Conservation (phyloP, 2,329 filamentous ascomycete genomes). For the Phyllosticta citrichinensis region DNA sequence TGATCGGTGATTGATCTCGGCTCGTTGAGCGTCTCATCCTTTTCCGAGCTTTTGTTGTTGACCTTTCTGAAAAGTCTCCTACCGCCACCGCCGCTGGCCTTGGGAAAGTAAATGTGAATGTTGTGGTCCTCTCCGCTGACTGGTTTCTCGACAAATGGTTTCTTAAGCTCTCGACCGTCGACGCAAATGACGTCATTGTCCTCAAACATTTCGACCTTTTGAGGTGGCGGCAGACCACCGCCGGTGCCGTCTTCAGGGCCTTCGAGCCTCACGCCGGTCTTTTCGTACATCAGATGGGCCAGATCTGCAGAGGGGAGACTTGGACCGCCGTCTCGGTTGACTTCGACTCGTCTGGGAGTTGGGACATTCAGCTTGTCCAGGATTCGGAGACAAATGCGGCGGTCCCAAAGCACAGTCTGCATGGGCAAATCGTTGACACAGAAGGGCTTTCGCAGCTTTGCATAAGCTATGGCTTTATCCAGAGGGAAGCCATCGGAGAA, state of each 20-base stretch:
- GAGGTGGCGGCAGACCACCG: constrained; percentile 45
- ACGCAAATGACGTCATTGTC: constrained; percentile 81
- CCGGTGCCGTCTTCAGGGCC: constrained; percentile 59
- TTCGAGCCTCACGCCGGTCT: constrained; percentile 67
- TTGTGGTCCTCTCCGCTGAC: constrained; percentile 99
- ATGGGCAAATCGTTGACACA: constrained; percentile 96
- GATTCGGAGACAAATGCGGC: constrained; percentile 77
- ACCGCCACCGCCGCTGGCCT: constrained; percentile 76
- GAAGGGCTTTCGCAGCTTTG: constrained; percentile 84
- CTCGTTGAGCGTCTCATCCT: constrained; percentile 62
- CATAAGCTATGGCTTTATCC: constrained; percentile 94
- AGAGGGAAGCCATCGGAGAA: constrained; percentile 96
- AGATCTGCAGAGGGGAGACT: constrained; percentile 67
- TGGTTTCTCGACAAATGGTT: constrained; percentile 97
- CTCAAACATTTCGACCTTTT: constrained; percentile 75
- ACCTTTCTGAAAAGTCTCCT: constrained; percentile 92
- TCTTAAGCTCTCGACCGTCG: constrained; percentile 70
- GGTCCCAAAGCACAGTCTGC: constrained; percentile 95
- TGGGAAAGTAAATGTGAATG: constrained; percentile 94
- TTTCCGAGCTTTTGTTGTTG: constrained; percentile 98
- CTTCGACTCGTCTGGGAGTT: constrained; percentile 78
- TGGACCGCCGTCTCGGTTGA: constrained; percentile 88
- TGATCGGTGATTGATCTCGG: constrained; percentile 76
- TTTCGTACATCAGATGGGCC: constrained; percentile 66
- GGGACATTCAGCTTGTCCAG: constrained; percentile 83